A percentile compares a stretch with the other conserved stretches of the same genome.
Conservation (phyloP, 2,329 filamentous ascomycete genomes). For the Talaromyces sp. region DNA sequence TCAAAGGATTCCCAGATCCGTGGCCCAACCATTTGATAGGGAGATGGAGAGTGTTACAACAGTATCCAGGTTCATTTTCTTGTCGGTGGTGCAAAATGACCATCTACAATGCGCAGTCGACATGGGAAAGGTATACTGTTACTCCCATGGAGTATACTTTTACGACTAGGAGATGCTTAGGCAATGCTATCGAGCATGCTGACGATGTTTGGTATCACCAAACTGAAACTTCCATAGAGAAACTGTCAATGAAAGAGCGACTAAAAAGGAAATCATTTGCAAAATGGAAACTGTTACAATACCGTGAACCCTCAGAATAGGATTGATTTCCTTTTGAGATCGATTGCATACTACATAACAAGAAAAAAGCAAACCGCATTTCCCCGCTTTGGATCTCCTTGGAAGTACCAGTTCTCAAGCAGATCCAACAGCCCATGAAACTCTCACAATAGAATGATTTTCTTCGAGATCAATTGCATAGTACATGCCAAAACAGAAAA, state of each 20-base stretch:
- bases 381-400: too few species aligned
- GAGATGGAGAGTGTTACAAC: neutral
- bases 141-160: neutral
- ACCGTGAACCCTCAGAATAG: neutral
- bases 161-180: neutral
- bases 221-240: neutral
- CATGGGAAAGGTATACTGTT: accelerated
- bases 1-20: too few species aligned
- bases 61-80: neutral
- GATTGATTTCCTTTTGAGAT: neutral
- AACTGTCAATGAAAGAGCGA: neutral
- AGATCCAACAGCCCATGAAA: too few species aligned
- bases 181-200: neutral
- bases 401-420: too few species aligned
- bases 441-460: too few species aligned
- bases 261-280: too few species aligned
- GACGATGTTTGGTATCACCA: neutral
- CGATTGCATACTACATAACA: neutral
- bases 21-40: too few species aligned
- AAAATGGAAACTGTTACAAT: neutral
- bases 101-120: neutral
- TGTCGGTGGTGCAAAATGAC: neutral
- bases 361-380: too few species aligned
- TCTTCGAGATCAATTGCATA: too few species aligned
- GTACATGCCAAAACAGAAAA: too few species aligned